phyloP scores from a whole-genome alignment of 805 yeast genomes.

The Ogataea paradorogensis region DNA sequence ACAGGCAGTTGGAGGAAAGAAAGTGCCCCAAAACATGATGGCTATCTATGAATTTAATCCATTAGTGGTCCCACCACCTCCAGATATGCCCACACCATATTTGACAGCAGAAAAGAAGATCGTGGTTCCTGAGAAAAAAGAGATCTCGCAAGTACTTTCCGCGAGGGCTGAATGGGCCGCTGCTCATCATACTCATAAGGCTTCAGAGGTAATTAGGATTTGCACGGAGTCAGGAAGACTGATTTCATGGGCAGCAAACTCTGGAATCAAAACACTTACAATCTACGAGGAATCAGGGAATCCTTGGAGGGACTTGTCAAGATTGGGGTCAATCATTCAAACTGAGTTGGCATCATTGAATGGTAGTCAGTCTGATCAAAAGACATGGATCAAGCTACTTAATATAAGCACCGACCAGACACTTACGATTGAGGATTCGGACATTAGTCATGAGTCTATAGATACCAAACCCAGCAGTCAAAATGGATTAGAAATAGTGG shows the following conservation, averaged over 20 bases:
- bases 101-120: constrained; percentile 40
- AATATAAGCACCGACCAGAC: constrained; percentile 19
- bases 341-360: constrained; percentile 26
- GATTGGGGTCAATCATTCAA: constrained; percentile 26
- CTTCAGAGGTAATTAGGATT: constrained; percentile 41
- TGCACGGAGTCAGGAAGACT: constrained; percentile 36
- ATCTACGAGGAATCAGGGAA: constrained; percentile 30
- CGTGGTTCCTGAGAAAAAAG: constrained; percentile 37
- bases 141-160: constrained; percentile 31
- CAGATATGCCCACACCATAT: constrained; percentile 43
- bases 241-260: constrained; percentile 29
- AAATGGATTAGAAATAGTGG: constrained; percentile 8
- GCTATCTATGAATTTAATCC: constrained; percentile 34
- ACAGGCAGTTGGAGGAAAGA: constrained; percentile 18
- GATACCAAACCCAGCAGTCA: not conserved
- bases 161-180: constrained; percentile 39
- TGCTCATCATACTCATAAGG: constrained; percentile 38
- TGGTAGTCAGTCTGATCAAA: constrained; percentile 11
- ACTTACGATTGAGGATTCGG: constrained; percentile 14
- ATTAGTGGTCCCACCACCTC: constrained; percentile 36
- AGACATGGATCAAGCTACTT: constrained; percentile 25
- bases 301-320: constrained; percentile 28
- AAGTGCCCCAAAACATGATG: constrained; percentile 33
- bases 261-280: constrained; percentile 25
- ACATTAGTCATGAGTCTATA: not conserved